Conservation (phyloP, 306 rosid genomes). For the Lotus japonicus region DNA sequence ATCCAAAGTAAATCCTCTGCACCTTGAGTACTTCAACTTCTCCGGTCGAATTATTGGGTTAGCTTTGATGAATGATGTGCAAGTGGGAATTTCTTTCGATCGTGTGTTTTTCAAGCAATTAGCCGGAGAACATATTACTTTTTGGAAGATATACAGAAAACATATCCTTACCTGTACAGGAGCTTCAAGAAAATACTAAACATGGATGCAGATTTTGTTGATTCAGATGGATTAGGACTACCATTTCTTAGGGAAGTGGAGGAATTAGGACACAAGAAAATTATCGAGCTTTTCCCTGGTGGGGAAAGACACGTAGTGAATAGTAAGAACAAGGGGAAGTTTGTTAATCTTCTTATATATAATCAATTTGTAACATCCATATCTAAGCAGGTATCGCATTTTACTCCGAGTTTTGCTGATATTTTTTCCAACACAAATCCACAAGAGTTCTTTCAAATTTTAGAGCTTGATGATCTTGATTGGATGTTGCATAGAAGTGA, state of each 20-base stretch:
- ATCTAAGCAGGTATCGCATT: slow-evolving; percentile 64
- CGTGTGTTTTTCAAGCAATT: slow-evolving; percentile 76
- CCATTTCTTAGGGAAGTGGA: slow-evolving; percentile 78
- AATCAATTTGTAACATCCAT: slow-evolving; percentile 65
- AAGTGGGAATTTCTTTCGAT: slow-evolving; percentile 87
- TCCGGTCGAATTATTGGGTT: slow-evolving; percentile 81
- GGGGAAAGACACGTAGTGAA: slow-evolving; percentile 62
- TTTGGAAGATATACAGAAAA: slow-evolving; percentile 67
- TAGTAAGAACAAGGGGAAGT: slow-evolving; percentile 63
- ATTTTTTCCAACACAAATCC: slow-evolving; percentile 37
- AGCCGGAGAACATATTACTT: slow-evolving; percentile 52
- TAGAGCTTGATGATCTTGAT: slow-evolving; percentile 85
- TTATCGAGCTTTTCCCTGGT: slow-evolving; percentile 67
- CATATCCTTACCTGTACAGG: slow-evolving; percentile 69
- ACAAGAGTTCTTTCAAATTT: slow-evolving; percentile 38
- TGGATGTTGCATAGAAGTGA: slow-evolving; percentile 83
- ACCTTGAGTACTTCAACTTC: slow-evolving; percentile 78
- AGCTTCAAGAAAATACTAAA: slow-evolving; percentile 78
- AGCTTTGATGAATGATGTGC: slow-evolving; percentile 77
- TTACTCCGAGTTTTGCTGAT: slow-evolving; percentile 67
- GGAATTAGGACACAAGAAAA: slow-evolving; percentile 58
- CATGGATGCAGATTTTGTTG: slow-evolving; percentile 72
- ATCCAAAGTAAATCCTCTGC: slow-evolving; percentile 74
- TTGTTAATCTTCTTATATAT: slow-evolving; percentile 64
- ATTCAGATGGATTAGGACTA: slow-evolving; percentile 81